Conservation (phyloP, 1,139 yeast species). For the Scheffersomyces lignicola region DNA sequence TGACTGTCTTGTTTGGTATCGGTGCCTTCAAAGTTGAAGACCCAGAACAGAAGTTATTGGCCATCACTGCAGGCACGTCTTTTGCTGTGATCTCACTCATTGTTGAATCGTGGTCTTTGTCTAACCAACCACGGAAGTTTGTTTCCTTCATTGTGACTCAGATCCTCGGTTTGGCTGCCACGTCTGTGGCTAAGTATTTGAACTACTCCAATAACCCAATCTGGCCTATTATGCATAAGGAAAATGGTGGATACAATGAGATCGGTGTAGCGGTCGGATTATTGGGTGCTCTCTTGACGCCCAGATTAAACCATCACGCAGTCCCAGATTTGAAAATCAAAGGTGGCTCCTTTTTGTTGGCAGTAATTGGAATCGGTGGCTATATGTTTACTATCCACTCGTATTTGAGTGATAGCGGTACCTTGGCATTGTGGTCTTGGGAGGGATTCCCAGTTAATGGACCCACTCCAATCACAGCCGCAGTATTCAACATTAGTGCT, state of each 20-base stretch:
- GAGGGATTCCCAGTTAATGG: slow-evolving; percentile 87
- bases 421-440: slow-evolving; percentile 90
- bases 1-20: slow-evolving; percentile 67
- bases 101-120: slow-evolving; percentile 48
- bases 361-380: slow-evolving; percentile 77
- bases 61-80: slow-evolving; percentile 66
- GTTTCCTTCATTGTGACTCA: slow-evolving; percentile 62
- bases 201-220: slow-evolving; percentile 86
- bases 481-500: slow-evolving; percentile 62
- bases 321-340: slow-evolving; percentile 14
- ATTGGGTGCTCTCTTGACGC: slow-evolving; percentile 59
- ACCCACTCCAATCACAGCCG: slow-evolving; percentile 90
- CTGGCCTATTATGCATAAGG: slow-evolving; percentile 91
- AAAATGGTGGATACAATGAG: slow-evolving; percentile 83
- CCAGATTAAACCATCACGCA: slow-evolving; percentile 8
- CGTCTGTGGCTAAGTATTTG: slow-evolving; percentile 74
- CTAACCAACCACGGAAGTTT: slow-evolving; percentile 42
- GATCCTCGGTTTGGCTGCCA: slow-evolving; percentile 67
- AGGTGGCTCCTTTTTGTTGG: slow-evolving; percentile 45
- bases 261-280: slow-evolving; percentile 69
- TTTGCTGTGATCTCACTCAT: slow-evolving; percentile 66
- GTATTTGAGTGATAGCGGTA: slow-evolving; percentile 78
- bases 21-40: slow-evolving; percentile 69
- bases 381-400: slow-evolving; percentile 72
- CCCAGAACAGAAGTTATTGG: slow-evolving; percentile 69